These are phyloP conservation scores for Apiospora pterosperma DNA, from an alignment of 2,329 filamentous ascomycete genomes.

Conservation along the genomic window DNA sequence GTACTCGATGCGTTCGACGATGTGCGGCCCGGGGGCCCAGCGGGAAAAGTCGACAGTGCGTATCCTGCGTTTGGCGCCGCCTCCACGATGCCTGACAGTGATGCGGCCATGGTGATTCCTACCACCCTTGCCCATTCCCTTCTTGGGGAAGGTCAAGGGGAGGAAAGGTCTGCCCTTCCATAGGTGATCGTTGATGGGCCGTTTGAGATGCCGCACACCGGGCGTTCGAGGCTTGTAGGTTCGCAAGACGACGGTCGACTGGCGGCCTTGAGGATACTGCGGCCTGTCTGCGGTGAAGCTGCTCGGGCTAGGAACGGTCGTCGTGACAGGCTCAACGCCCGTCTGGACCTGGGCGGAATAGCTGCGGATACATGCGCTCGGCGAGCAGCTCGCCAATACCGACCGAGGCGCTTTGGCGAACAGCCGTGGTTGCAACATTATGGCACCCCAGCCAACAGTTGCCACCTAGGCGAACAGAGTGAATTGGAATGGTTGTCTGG, in stretches of 20 bases:
- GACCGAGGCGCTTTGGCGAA: slow-evolving; percentile 24
- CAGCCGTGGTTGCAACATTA: slow-evolving; percentile 30
- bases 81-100: slow-evolving; percentile 87
- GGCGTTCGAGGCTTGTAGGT: slow-evolving; percentile 94
- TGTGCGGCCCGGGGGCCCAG: slow-evolving; percentile 73
- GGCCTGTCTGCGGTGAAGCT: slow-evolving; percentile 12
- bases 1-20: slow-evolving; percentile 93
- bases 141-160: slow-evolving; percentile 84
- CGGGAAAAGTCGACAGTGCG: slow-evolving; percentile 87
- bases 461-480: background rate
- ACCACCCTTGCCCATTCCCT: slow-evolving; percentile 88
- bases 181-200: slow-evolving; percentile 92
- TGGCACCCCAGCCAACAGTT: slow-evolving; percentile 14
- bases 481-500: background rate
- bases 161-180: slow-evolving; percentile 89
- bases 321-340: slow-evolving; percentile 11
- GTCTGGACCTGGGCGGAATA: slow-evolving; percentile 24
- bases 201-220: slow-evolving; percentile 84
- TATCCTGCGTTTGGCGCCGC: slow-evolving; percentile 88
- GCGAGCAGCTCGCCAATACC: slow-evolving; percentile 15
- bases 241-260: slow-evolving; percentile 54
- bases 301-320: slow-evolving; percentile 14
- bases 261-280: slow-evolving; percentile 16
- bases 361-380: slow-evolving; percentile 15
- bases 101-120: slow-evolving; percentile 84